Base-by-base conservation (phyloP, 139 green algal genomes). In the Ettlia oleoabundans region DNA sequence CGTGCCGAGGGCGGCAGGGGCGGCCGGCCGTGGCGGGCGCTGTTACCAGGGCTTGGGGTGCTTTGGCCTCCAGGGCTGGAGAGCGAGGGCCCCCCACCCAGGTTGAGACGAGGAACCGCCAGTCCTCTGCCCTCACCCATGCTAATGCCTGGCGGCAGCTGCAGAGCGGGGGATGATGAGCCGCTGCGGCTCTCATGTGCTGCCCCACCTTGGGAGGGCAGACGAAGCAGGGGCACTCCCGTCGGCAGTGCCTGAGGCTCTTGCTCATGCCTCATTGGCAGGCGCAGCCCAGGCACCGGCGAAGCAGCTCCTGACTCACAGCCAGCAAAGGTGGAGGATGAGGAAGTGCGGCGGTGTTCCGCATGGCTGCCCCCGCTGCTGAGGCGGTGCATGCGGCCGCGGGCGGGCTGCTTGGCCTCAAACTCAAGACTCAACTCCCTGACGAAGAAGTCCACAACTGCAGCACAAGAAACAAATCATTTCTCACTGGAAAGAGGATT, bases 371-470 rank as follows among this genome's bases (percentile, higher is more conserved):
- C 75, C 15, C n/a, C 33, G 75, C 58, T 72, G 75, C 58, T 62
- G 55, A 71, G 58, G 75, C 75, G 73, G 53, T 55, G 58, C 75
- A 71, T 71, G 75, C 58, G 75, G 75, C 75, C 55, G n/a, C 75
- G 75, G 28, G 58, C 75, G 0, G 75, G 75, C 75, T 81, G 75
- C 75, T 70, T 71, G 0, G 75, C 75, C 47, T 92, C 86, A 65
- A 84, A 86, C 84, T 94, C 88, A 51, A 93, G 85, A 38, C 77
- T 76, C 7, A 83, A 32, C 82, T 94, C 89, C 28, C 69, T 47
- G 43, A 90, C 84, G 26, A 93, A 87, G 51, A 91, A 89, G 26
- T 88, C 86, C 41, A 88, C 67, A 19, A 92, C 78, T 82, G 73
- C 73, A 42, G 19, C 26, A 19, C 15, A 42, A 13, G 15, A n/a